Evolutionary conservation across 192 early-diverging fungal genomes (phyloP), one percentile per base, ranked within the genome.

Genomic region (Coemansia reversa): DNA sequence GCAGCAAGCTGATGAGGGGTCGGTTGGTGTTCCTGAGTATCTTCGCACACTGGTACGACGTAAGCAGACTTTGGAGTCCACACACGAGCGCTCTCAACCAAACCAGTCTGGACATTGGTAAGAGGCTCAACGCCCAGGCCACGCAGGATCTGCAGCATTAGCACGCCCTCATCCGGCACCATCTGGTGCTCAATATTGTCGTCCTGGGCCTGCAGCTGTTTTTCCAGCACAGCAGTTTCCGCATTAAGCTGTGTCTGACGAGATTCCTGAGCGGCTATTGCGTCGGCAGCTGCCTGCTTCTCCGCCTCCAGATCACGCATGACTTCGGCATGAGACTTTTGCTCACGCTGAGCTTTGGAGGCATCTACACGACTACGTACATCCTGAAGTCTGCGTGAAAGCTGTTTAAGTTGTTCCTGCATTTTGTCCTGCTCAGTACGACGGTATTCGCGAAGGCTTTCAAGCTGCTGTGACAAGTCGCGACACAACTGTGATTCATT

Each of bases 81-180:
- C 7, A 67, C 51, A 5, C 71, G 39, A 5, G 58, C 76, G 28
- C 42, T 61, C 29, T 55, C 67, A 1, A 79, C 58, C 6, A 60
- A 20, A 11, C 59, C 59, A 3, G 47, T 60, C 23, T 67, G 45
- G 35, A 25, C 60, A 39, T 60, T 64, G 9, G 62, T 53, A 35
- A 70, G 48, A 9, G 76, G 76, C 58, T 79, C 71, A 2, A 79
- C 76, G 48, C 76, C 71, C 67, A 79, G 58, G 0, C 76, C 67
- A 11, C 76, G 60, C 25, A 74, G 11, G 22, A 79, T 60, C 60
- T 67, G 67, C 55, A 79, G 58, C 67, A 32, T 60, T 20, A 79
- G 57, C 14, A 79, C 76, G 24, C 28, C 47, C 53, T 60, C 71
- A 14, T 70, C 71, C 1, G 64, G 60, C 49, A 25, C 35, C 45